Base-by-base conservation (phyloP, 78 protist genomes). In the Dictyostelium intermedium region DNA sequence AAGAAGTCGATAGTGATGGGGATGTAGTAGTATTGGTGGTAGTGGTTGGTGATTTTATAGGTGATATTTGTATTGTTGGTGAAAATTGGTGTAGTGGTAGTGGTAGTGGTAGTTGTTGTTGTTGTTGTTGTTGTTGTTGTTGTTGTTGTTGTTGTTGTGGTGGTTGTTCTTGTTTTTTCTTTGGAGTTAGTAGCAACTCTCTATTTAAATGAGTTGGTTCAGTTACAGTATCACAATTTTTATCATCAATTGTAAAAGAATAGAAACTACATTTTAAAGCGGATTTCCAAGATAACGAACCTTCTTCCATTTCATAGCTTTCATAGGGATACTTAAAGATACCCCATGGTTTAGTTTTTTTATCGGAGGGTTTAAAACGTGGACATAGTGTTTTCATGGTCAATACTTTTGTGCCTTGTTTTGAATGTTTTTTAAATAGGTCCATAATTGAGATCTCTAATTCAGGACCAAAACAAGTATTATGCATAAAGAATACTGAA, bases 241-340 rank as follows among this genome's bases (percentile, higher is more conserved):
- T 43, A n/a, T 77, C 82, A 77, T 77, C 82, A 35, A 82, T 23
- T 6, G 86, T 82, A 35, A 82, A 82, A 34, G 34, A 35, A 20
- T 20, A 82, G 32, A 82, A 82, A n/a, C 32, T 50, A 60, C 86
- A 82, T 35, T 56, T 35, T 7, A 2, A 4, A 35, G 77, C 43
- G 0, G 70, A 35, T 60, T 35, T 82, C 86, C 86, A 82, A 56
- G 86, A 82, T 9, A 82, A 30, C 1, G 86, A 47, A 35, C 35
- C 86, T 56, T 82, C 86, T 18, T 27, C 74, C 86, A 82, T 82
- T 82, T 82, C 86, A 60, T n/a, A 82, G 18, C 76, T 56, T 82
- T 82, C 86, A 35, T 56, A 82, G 20, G 86, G 86, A 82, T 50
- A 56, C 5, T 35, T 82, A 60, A 82, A 82, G 50, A 82, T 82